phyloP scores from a whole-genome alignment of 768 basidiomycete species.

The Kwoniella sp. region DNA sequence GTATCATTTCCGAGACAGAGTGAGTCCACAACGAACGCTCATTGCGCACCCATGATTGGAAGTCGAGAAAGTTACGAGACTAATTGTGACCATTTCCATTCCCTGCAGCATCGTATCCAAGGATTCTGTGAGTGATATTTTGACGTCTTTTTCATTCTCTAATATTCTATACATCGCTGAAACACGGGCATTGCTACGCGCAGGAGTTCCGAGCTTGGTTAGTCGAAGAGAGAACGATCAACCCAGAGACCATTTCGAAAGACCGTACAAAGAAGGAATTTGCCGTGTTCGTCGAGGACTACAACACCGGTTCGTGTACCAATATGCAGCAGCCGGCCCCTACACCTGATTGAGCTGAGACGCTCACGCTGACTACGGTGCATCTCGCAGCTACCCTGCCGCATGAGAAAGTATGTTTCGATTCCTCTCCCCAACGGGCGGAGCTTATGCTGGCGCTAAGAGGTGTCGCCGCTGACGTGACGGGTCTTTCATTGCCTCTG shows the following conservation, averaged over 20 bases:
- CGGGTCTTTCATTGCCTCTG: too few species aligned
- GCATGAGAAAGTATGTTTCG: slow-evolving; percentile 69
- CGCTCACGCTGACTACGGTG: too few species aligned
- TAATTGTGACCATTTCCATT: slow-evolving; percentile 3
- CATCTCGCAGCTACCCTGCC: slow-evolving; percentile 73
- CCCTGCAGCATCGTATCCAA: slow-evolving; percentile 73
- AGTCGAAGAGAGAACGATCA: slow-evolving; percentile 85
- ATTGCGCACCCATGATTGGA: too few species aligned
- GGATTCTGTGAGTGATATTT: slow-evolving; percentile 57
- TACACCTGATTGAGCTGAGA: too few species aligned
- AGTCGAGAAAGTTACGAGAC: too few species aligned
- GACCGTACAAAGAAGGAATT: slow-evolving; percentile 87
- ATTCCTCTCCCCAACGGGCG: neutral
- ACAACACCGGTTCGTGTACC: slow-evolving; percentile 54
- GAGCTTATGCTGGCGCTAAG: too few species aligned
- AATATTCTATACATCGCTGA: neutral
- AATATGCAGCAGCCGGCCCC: too few species aligned
- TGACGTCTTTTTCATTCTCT: too few species aligned
- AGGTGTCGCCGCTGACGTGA: too few species aligned
- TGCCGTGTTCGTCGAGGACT: slow-evolving; percentile 64
- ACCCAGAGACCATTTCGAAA: slow-evolving; percentile 83
- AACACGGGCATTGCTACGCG: too few species aligned
- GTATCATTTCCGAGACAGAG: slow-evolving; percentile 82
- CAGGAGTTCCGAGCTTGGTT: slow-evolving; percentile 89
- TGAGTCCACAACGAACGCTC: slow-evolving; percentile 60